Percentiles rank a stretch among this genome's conserved stretches.
Evolutionary conservation across 306 rosid genomes (phyloP).

Genomic region (Cicer pinnatifidum): DNA sequence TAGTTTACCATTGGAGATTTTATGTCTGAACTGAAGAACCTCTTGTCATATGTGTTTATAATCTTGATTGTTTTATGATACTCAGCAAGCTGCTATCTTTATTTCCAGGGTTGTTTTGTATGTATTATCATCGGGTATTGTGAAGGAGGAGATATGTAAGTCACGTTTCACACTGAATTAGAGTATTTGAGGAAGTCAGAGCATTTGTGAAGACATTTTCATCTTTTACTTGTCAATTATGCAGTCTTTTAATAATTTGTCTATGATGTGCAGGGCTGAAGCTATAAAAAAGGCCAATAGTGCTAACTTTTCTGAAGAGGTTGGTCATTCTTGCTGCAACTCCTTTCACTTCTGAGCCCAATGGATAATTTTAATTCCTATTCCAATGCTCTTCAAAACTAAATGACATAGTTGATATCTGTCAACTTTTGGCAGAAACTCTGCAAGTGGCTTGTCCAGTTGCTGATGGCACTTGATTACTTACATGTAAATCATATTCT

Average conservation of each 20-base stretch:
- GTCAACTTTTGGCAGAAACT: conserved; percentile 62
- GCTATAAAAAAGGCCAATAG: conserved; percentile 76
- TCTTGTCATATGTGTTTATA: conserved; percentile 9
- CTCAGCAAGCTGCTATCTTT: conserved; percentile 42
- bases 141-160: conserved; percentile 98
- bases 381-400: conserved; percentile 21
- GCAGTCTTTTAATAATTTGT: conserved; percentile 20
- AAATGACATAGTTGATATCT: conserved; percentile 15
- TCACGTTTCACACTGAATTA: conserved; percentile 35
- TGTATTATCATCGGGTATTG: conserved; percentile 92
- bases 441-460: conserved; percentile 97
- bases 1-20: conserved; percentile 1
- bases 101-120: conserved; percentile 92
- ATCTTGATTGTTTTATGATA: conserved; percentile 39
- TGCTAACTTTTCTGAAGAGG: conserved; percentile 88
- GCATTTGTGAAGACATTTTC: conserved; percentile 3
- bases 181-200: conserved; percentile 33
- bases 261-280: conserved; percentile 71
- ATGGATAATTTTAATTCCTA: conserved; percentile 35
- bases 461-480: conserved; percentile 95
- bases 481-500: conserved; percentile 90
- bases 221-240: conserved; percentile 40
- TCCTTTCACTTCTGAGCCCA: conserved; percentile 14
- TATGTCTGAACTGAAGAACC: conserved; percentile 10
- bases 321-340: conserved; percentile 39